Percentiles rank a stretch among this genome's conserved stretches.
Evolutionary conservation across 345 rosid species (phyloP).

Genomic region (Salix suchowensis): DNA sequence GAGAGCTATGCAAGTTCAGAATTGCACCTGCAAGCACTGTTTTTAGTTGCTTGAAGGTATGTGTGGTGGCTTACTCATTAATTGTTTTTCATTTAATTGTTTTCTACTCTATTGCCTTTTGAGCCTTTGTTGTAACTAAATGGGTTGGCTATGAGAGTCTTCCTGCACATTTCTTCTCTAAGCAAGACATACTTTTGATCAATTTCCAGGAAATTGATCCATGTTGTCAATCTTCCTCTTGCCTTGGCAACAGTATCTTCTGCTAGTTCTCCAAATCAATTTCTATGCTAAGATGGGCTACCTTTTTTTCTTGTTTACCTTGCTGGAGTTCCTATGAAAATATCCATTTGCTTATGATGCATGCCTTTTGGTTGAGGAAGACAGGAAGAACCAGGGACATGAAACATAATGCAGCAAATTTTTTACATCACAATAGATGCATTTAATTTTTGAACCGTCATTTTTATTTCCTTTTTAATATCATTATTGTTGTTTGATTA

Average conservation of each 20-base stretch:
- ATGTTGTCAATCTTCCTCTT: neutral
- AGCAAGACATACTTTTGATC: neutral
- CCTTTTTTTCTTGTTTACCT: neutral
- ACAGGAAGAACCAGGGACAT: neutral
- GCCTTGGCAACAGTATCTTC: neutral
- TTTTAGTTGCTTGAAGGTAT: conserved; percentile 94
- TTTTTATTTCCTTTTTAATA: neutral
- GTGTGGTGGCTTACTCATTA: conserved; percentile 4
- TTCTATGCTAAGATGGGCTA: neutral
- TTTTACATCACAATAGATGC: neutral
- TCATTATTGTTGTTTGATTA: neutral
- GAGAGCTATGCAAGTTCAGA: conserved; percentile 95
- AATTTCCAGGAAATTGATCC: neutral
- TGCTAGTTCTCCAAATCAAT: neutral
- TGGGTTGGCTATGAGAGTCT: neutral
- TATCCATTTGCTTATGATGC: neutral
- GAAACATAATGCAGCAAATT: neutral
- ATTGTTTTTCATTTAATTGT: neutral
- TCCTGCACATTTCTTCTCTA: neutral
- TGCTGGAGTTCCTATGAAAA: neutral
- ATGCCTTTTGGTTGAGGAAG: neutral
- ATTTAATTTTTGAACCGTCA: neutral
- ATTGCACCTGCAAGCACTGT: conserved; percentile 77
- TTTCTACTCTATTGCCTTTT: neutral
- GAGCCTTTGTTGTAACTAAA: neutral